Evolutionary conservation across 345 rosid genomes (phyloP), one percentile per base, ranked within the genome.

Genomic region (Acer saccharum): DNA sequence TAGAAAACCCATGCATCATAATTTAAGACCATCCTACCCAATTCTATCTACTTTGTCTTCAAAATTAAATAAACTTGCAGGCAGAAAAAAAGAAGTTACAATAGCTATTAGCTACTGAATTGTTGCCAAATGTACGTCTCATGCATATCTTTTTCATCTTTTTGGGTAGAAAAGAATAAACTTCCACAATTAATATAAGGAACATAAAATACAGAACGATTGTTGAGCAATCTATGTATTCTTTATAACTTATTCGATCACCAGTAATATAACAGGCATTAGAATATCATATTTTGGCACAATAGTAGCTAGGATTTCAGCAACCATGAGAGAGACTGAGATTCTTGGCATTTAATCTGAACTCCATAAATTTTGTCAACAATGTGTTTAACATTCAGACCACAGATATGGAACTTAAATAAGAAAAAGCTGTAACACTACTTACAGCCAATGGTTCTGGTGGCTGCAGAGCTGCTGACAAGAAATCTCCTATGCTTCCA

Each of bases 381-480:
- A 55, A 67, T 65, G 67, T 75, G 48, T 44, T 21, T 50, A 5
- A 10, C 64, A 50, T 16, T 66, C 71, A 65, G 17, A 25, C 27
- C 14, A 46, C 1, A 7, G 52, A 32, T 18, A 25, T 16, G 12
- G 13, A 67, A 16, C 61, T 12, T 23, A 3, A 69, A 50, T 23
- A 11, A 60, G 17, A 63, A 39, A 77, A 35, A 75, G 16, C 52
- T 27, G 64, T 64, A 27, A n/a, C 23, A 79, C 63, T 63, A 92
- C 98, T 89, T 84, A 96, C 99, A 62, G 99, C 90, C 87, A 94
- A 88, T 46, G 92, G 77, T 79, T 87, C 91, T 32, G 98, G 98
- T 70, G 99, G 90, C 88, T 96, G 99, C 77, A 96, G 88, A 20
- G 98, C 98, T 80, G 99, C 89, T 69, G 98, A 94, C 83, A 96